Base-by-base conservation (phyloP, 805 yeast species). In the Debaryomyces tyrocola region DNA sequence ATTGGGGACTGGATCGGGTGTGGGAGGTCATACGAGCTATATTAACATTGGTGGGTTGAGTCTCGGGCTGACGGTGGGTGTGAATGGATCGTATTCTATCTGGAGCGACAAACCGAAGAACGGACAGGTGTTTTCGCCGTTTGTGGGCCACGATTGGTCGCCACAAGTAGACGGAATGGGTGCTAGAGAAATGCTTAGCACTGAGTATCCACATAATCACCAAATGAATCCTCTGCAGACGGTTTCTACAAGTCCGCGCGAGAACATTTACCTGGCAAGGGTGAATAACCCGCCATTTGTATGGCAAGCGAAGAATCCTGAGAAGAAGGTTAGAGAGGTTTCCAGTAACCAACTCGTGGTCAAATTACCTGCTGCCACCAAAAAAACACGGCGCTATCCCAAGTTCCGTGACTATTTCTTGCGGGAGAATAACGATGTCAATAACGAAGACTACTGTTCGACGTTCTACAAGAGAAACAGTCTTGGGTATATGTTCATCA, bases 401-500 rank as follows among this genome's bases (percentile, higher is more conserved):
- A 31, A 31, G 34, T 31, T 31, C 34, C 8, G 14, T 4, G 34
- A 31, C 6, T 31, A 31, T 12, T 31, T 31, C 14, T 12, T 31
- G 34, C 34, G 14, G 17, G 12, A 31, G 34, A 14, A 31, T n/a
- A 31, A 31, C 34, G 34, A 31, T 5, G 34, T 31, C 14, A 31
- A 31, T 4, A 31, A 47, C 20, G 63, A 59, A 35, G 59, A 57
- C 20, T 60, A 57, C 50, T 63, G 70, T 46, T 61, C 68, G 14
- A 67, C 69, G 5, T 67, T 66, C 50, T 67, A 66, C 53, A 64
- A 64, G 40, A 47, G 72, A 37, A 66, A 66, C 37, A 40, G 46
- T 12, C 62, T 60, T 37, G 69, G 70, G 14, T 67, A 65, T 46
- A 67, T 67, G 72, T 67, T 66, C 45, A 60, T 60, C n/a, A 57